A percentile compares a stretch with the other conserved stretches of the same genome.
phyloP scores from a whole-genome alignment of 192 early-diverging fungal genomes.

The Coemansia erecta region DNA sequence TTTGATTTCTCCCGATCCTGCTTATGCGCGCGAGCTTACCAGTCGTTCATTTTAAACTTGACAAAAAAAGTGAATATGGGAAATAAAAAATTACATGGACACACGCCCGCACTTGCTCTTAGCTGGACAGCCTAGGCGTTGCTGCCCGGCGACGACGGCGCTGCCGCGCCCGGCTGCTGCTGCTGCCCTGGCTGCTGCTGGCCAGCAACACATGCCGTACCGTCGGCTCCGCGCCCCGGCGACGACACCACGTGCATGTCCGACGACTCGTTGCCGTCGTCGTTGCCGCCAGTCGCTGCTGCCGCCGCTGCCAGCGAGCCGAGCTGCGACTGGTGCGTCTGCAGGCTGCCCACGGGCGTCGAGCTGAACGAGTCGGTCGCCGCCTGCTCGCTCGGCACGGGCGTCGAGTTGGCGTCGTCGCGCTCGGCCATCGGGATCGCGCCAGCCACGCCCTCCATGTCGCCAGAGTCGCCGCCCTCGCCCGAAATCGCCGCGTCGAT shows the following conservation, averaged over 20 bases:
- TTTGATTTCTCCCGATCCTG: too few relatives aligned
- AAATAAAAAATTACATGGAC: too few relatives aligned
- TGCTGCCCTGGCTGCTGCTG: not conserved
- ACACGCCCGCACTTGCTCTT: conserved; percentile 5
- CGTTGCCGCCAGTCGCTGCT: not conserved
- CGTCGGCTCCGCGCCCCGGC: not conserved
- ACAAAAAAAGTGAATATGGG: too few relatives aligned
- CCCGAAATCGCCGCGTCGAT: conserved; percentile 37
- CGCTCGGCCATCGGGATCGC: conserved; percentile 14
- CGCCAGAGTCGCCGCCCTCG: not conserved
- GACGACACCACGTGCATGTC: conserved; percentile 7
- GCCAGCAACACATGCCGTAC: not conserved
- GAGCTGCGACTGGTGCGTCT: conserved; percentile 27
- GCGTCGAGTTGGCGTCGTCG: conserved; percentile 48
- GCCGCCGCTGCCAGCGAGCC: not conserved
- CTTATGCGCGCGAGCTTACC: too few relatives aligned
- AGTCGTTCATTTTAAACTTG: too few relatives aligned
- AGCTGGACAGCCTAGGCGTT: too few relatives aligned
- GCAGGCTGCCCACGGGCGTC: conserved; percentile 47
- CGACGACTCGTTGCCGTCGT: conserved; percentile 6
- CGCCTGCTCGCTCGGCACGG: conserved; percentile 40
- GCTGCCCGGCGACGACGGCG: not conserved
- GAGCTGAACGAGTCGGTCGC: conserved; percentile 49
- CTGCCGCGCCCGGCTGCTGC: too few relatives aligned
- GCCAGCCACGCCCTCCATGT: not conserved